Evolutionary conservation across 148 eudicot species (phyloP).

Genomic region (Chenopodium quinoa): DNA sequence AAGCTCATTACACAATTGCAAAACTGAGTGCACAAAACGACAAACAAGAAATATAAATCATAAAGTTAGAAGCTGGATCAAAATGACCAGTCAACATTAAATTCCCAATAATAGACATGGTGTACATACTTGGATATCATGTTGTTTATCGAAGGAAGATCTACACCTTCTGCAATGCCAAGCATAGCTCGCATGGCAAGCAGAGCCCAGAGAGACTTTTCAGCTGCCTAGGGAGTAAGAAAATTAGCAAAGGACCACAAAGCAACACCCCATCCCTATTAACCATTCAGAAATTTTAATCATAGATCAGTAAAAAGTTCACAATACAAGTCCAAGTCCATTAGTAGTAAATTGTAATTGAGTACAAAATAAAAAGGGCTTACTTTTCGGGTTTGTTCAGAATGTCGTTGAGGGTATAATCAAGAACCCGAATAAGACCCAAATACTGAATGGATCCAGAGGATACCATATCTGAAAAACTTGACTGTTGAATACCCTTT

Average conservation of each 20-base stretch:
- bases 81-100: background rate
- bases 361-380: too few relatives aligned
- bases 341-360: too few relatives aligned
- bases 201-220: conserved; percentile 61
- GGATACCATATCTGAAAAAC: too few relatives aligned
- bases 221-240: conserved; percentile 95
- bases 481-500: too few relatives aligned
- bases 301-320: too few relatives aligned
- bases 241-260: conserved; percentile 89
- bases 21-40: background rate
- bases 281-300: too few relatives aligned
- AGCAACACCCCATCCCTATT: conserved; percentile 77
- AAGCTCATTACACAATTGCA: conserved; percentile 6
- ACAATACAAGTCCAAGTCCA: too few relatives aligned
- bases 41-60: background rate
- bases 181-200: conserved; percentile 71
- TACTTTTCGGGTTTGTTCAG: too few relatives aligned
- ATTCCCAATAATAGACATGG: background rate
- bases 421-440: too few relatives aligned
- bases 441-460: too few relatives aligned
- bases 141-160: conserved; percentile 95
- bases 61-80: background rate
- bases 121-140: conserved; percentile 68
- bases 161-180: conserved; percentile 93
- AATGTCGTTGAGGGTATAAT: too few relatives aligned